Base-by-base conservation (phyloP, 2,329 filamentous ascomycete species). In the Aspergillus latus region DNA sequence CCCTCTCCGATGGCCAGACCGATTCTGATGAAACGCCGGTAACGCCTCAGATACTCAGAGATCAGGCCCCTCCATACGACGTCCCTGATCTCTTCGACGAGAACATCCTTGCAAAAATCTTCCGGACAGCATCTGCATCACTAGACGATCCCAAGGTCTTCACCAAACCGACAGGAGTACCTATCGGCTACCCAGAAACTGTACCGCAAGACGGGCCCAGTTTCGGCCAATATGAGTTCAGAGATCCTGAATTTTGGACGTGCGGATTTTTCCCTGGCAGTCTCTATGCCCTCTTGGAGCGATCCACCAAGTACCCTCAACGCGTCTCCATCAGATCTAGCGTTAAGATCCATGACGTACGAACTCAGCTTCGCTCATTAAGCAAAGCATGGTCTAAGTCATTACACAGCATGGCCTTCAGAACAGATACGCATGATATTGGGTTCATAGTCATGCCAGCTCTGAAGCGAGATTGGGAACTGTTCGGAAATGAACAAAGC, bases 341-440 rank as follows among this genome's bases (percentile, higher is more conserved):
- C 28, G 4, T 16, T n/a, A 10, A 10, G 3, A 11, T 32, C 4
- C 28, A 44, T 1, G 13, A 32, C 10, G 29, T 58, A 7, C 54
- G 54, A 16, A 21, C 52, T 9, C 54, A 62, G 3, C 59, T 64
- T 2, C 53, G 47, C 46, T 30, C 39, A 1, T 49, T 64, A 1
- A 59, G 58, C 21, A 51, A 48, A 3, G 43, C 28, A 21, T 65
- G 63, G 63, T 54, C 63, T 1, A 50, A 46, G 28, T 59, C 62
- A 1, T 47, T 65, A 5, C 60, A 65, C 29, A 40, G 21, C 21
- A 62, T 63, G 60, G 44, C 58, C 9, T 34, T 51, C 16, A 75
- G 80, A 29, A 82, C 72, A 8, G 78, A 83, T 53, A 83, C 80
- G 0, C 81, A 83, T 57, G 81, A 83, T 46, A 75, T 83, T 59